Evolutionary conservation across 352 stramenopile genomes (phyloP), one percentile per base, ranked within the genome.

Genomic region (Pythium plurisporium): DNA sequence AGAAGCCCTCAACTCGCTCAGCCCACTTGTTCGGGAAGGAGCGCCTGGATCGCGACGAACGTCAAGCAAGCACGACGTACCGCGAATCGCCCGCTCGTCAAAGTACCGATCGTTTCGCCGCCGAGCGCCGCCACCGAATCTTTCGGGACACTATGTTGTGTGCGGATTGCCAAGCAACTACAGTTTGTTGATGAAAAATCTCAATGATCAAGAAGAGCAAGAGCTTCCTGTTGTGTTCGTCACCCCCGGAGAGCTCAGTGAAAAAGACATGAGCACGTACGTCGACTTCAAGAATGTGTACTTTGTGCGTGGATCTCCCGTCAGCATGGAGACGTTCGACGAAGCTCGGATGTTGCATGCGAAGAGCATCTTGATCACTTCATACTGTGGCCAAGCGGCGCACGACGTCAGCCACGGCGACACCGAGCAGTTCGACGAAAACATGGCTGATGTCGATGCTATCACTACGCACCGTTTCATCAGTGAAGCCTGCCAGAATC

Each of bases 391-490:
- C 10, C 59, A 66, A 9, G 69, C 62, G 3, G 4, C 5, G 17
- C 45, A 47, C 4, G 43, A 71, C 9, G 59, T 73, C 6, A 29
- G 58, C 8, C 65, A 70, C 6, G 62, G 48, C 4, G 58, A 73
- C 11, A 55, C 63, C 2, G 76, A 77, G 41, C 66, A 67, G 2
- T 68, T 72, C 47, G 79, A 89, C 43, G 79, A 89, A 42, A 86
- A 91, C 47, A 89, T 89, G 75, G 75, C 76, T 2, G 79, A 89
- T 26, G 77, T 87, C 4, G 79, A 91, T 22, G 79, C 79, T 0
- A 91, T 91, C 54, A 91, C 79, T 1, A 84, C 81, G 0, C 79
- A 91, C 38, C 76, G 76, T 3, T 89, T 87, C 40, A 87, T 89
- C 30, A 86, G 71, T n/a, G 77, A 91, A 64, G 74, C 77, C 0